Conservation (phyloP, 2,329 filamentous ascomycete species). For the Cryphonectria japonica region DNA sequence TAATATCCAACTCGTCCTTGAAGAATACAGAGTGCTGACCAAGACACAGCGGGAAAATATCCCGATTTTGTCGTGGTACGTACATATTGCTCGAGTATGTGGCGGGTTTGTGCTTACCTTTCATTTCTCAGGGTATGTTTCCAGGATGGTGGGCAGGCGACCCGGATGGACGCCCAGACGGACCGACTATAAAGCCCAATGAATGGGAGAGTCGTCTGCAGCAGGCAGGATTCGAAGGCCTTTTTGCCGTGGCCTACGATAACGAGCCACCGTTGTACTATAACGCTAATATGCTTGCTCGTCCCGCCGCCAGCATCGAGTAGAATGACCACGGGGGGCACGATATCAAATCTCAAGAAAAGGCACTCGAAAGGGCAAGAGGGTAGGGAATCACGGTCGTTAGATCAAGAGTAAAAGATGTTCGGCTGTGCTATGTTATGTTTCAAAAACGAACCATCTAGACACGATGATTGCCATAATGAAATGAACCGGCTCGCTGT, state of each 20-base stretch:
- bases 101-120: not conserved
- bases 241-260: not conserved
- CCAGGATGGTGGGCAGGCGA: not conserved
- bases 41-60: not conserved
- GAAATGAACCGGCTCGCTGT: no score
- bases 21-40: not conserved
- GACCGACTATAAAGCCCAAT: not conserved
- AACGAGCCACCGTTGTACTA: not conserved
- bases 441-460: not conserved
- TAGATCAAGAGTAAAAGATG: not conserved
- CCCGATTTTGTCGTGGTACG: not conserved
- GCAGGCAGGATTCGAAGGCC: not conserved
- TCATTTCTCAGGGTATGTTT: not conserved
- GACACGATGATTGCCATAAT: not conserved
- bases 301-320: not conserved
- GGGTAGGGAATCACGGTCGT: not conserved
- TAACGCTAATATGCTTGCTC: not conserved
- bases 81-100: not conserved
- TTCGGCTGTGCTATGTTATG: not conserved
- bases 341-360: not conserved
- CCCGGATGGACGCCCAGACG: not conserved
- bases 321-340: not conserved
- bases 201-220: not conserved
- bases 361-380: not conserved
- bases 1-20: not conserved